These are phyloP conservation scores for Pyrenochaeta sp. DNA, from an alignment of 2,329 filamentous ascomycete species.

Conservation along the genomic window DNA sequence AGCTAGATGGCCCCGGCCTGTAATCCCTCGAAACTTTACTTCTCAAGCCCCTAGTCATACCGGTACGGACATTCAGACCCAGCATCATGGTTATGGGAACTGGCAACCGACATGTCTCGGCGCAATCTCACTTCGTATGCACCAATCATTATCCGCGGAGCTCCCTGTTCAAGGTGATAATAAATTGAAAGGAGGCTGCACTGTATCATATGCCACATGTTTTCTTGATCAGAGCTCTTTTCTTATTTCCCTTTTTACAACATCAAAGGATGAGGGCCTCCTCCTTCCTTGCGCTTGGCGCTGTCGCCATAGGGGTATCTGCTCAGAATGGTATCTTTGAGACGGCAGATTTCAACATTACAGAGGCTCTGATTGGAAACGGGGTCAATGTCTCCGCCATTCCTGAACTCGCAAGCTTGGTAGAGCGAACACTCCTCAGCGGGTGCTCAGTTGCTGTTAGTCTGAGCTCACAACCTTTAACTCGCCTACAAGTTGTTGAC, in stretches of 20 bases:
- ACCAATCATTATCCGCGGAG: constrained; percentile 7
- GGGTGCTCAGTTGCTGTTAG: constrained; percentile 32
- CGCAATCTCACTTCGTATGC: background rate
- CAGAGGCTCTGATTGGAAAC: constrained; percentile 25
- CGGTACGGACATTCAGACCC: background rate
- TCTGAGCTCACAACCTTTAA: constrained; percentile 7
- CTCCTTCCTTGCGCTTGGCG: too few relatives aligned
- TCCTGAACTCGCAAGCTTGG: constrained; percentile 19
- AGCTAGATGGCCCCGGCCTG: background rate
- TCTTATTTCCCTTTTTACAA: too few relatives aligned
- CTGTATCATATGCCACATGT: background rate
- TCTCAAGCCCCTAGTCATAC: background rate
- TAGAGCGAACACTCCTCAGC: constrained; percentile 3
- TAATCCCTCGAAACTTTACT: background rate
- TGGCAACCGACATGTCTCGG: constrained; percentile 5
- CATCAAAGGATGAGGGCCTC: too few relatives aligned
- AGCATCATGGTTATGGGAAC: background rate
- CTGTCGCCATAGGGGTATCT: constrained; percentile 13
- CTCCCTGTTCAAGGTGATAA: background rate
- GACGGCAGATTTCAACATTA: constrained; percentile 27
- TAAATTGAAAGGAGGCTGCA: constrained; percentile 4
- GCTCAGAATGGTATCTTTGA: constrained; percentile 24
- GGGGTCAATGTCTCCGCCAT: constrained; percentile 28
- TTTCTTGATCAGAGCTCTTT: too few relatives aligned
- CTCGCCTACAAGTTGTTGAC: constrained; percentile 15